phyloP scores from a whole-genome alignment of 176 grass and related monocot genomes.

The Musa schizocarpa region DNA sequence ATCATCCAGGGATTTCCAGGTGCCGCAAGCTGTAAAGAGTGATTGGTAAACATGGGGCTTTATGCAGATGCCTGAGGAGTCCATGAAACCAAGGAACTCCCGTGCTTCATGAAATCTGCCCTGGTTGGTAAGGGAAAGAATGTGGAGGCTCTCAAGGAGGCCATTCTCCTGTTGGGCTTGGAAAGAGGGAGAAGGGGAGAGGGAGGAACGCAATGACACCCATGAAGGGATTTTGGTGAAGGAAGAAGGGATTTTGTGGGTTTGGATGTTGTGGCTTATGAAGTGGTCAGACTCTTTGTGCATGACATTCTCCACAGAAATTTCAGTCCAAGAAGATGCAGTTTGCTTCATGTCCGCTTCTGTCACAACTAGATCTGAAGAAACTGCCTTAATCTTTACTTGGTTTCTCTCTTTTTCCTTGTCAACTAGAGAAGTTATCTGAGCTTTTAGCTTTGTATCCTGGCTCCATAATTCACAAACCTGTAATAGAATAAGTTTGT shows the following conservation, averaged over 20 bases:
- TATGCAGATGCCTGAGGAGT: slow-evolving; percentile 7
- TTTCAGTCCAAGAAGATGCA: slow-evolving; percentile 75
- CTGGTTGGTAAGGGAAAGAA: slow-evolving; percentile 16
- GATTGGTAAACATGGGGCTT: slow-evolving; percentile 8
- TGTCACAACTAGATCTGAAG: slow-evolving; percentile 55
- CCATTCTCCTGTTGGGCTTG: neutral
- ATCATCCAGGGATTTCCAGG: slow-evolving; percentile 12
- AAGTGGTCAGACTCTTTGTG: slow-evolving; percentile 64
- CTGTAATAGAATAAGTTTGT: slow-evolving; percentile 16
- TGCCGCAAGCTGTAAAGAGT: slow-evolving; percentile 7
- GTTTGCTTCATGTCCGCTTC: slow-evolving; percentile 79
- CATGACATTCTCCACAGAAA: slow-evolving; percentile 77
- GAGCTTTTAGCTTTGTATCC: slow-evolving; percentile 65
- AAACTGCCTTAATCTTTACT: slow-evolving; percentile 60
- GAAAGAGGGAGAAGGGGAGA: neutral
- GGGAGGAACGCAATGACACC: slow-evolving; percentile 7
- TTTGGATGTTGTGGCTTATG: slow-evolving; percentile 61
- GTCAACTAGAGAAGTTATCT: slow-evolving; percentile 63
- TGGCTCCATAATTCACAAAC: slow-evolving; percentile 51
- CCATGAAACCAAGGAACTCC: slow-evolving; percentile 13
- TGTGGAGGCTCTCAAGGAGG: slow-evolving; percentile 11
- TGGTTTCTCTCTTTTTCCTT: slow-evolving; percentile 70
- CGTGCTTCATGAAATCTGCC: slow-evolving; percentile 16
- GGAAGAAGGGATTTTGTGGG: neutral
- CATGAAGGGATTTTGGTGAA: slow-evolving; percentile 18